phyloP scores from a whole-genome alignment of 768 basidiomycete species.

The Mycena filopes region DNA sequence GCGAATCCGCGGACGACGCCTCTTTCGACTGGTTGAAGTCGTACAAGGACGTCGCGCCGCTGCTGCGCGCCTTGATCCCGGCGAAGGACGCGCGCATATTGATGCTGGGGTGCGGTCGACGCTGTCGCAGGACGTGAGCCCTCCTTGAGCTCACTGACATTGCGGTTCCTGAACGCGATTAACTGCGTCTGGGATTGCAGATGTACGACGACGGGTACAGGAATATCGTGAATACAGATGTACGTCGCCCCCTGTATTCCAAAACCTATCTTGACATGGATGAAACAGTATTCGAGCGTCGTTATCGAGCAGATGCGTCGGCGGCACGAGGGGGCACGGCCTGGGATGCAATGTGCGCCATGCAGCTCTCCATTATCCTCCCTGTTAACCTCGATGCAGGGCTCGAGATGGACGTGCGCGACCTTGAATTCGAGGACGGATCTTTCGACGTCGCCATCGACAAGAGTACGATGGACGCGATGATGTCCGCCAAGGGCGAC shows the following conservation, averaged over 20 bases:
- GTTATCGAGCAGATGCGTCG: conserved; percentile 79
- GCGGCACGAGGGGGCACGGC: conserved; percentile 59
- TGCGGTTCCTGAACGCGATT: too few relatives aligned
- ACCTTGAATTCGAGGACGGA: conserved; percentile 66
- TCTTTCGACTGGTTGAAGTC: conserved; percentile 91
- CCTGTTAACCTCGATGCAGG: conserved; percentile 52
- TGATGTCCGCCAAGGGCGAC: conserved; percentile 86
- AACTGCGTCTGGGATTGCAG: conserved; percentile 44
- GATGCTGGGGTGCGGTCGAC: conserved; percentile 89
- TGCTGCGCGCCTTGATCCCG: conserved; percentile 72
- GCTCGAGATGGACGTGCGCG: conserved; percentile 87
- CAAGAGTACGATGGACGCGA: conserved; percentile 93
- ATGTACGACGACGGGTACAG: conserved; percentile 91
- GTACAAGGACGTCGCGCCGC: conserved; percentile 74
- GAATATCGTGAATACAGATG: conserved; percentile 84
- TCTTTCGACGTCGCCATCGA: conserved; percentile 87
- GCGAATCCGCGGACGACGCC: conserved; percentile 62
- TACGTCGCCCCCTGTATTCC: conserved; percentile 43
- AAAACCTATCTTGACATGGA: not conserved
- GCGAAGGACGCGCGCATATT: conserved; percentile 69
- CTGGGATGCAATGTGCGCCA: conserved; percentile 77
- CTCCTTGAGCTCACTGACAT: not conserved
- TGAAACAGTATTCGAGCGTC: conserved; percentile 75
- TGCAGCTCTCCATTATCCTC: not conserved
- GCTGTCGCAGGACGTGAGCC: conserved; percentile 76